phyloP scores from a whole-genome alignment of 306 rosid genomes.

The Abrus precatorius region DNA sequence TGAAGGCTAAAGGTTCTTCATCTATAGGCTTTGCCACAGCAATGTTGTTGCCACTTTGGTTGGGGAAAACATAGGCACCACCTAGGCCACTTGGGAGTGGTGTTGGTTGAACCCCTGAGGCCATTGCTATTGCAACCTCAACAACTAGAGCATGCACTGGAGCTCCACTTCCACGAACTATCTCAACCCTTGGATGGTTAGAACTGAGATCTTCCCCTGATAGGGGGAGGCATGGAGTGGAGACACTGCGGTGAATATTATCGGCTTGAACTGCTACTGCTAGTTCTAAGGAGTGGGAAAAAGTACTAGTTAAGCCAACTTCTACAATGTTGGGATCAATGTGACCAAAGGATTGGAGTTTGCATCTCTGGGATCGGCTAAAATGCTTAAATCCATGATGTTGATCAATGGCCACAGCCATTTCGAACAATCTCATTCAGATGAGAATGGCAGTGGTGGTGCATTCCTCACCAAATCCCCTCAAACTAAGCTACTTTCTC shows the following conservation, averaged over 20 bases:
- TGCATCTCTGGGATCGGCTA: constrained; percentile 73
- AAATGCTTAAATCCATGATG: constrained; percentile 75
- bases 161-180: constrained; percentile 67
- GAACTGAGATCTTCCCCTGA: constrained; percentile 60
- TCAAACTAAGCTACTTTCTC: constrained; percentile 53
- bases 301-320: constrained; percentile 49
- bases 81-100: constrained; percentile 83
- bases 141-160: constrained; percentile 75
- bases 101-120: constrained; percentile 70
- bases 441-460: constrained; percentile 51
- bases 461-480: constrained; percentile 46
- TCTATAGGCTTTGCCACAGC: constrained; percentile 93
- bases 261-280: constrained; percentile 55
- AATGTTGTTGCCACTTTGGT: constrained; percentile 70
- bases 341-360: constrained; percentile 80
- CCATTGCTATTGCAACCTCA: constrained; percentile 88
- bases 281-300: constrained; percentile 60
- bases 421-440: constrained; percentile 68
- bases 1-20: constrained; percentile 84
- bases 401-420: constrained; percentile 85
- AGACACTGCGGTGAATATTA: constrained; percentile 84
- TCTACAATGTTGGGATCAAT: constrained; percentile 62
- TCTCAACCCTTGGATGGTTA: constrained; percentile 66
- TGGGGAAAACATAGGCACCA: constrained; percentile 75
- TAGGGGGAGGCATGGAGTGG: constrained; percentile 90